Evolutionary conservation across 2,329 filamentous ascomycete genomes (phyloP), one percentile per base, ranked within the genome.

Genomic region (Colletotrichum sp.): DNA sequence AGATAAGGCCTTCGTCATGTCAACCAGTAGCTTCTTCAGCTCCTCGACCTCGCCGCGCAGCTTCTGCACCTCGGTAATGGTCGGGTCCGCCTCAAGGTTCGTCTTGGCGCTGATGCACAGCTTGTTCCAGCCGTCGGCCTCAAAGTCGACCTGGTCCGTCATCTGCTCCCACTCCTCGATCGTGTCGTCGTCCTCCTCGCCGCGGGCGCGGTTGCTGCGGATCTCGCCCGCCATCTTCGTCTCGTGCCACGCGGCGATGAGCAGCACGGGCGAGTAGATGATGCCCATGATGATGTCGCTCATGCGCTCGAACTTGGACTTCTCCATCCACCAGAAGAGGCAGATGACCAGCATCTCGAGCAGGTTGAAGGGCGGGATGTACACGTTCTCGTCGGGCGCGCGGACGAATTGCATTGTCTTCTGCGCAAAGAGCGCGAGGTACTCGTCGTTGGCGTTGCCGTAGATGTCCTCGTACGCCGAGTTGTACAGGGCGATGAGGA

Each of bases 401-500:
- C 97, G 95, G 22, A 98, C 95, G 81, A 98, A 99, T 81, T 98
- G 96, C 90, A 98, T 95, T 0, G 97, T 98, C 85, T 98, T 98
- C 79, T 97, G 94, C 0, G 95, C 91, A 85, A 98, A 98, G 5
- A 98, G 91, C 0, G 96, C 96, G 83, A 99, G 93, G 85, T 96
- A 99, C 84, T 99, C 97, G 84, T 99, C 97, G 78, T 95, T 94
- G 6, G 97, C 96, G 81, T 99, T 96, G 61, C 94, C 93, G 80
- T 96, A 97, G 75, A 98, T 97, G 84, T 98, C 96, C 81, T 97
- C 94, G 83, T 99, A 98, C 3, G 97, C 96, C 62, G 94, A 96
- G 86, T 98, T 98, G 88, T 98, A 99, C 8, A 99, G 91, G 0
- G 97, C 97, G 82, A 99, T 98, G 74, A 99, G 92, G 80, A 99